A percentile compares a stretch with the other conserved stretches of the same genome.
These are phyloP conservation scores for Aspergillus candidus DNA, from an alignment of 2,329 filamentous ascomycete species.

Conservation along the genomic window DNA sequence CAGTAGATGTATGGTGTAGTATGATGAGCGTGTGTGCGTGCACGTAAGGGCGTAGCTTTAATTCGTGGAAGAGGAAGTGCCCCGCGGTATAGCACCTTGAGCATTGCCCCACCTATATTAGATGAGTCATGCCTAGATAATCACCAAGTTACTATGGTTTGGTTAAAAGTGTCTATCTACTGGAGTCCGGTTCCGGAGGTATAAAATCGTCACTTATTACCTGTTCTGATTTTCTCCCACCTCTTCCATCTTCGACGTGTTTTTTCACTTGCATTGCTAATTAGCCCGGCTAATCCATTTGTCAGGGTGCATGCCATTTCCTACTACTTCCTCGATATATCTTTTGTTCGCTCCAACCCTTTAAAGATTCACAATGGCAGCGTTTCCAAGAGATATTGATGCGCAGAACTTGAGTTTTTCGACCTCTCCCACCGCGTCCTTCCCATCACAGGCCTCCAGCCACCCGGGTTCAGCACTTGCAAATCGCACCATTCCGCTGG, in stretches of 20 bases:
- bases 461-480: conserved; percentile 46
- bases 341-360: conserved; percentile 1
- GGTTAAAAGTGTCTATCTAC: not conserved
- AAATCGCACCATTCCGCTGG: conserved; percentile 38
- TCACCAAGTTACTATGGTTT: too few species aligned
- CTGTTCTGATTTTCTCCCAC: too few species aligned
- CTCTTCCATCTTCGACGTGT: too few species aligned
- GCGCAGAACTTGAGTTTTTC: conserved; percentile 61
- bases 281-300: too few species aligned
- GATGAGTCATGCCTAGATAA: too few species aligned
- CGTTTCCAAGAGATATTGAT: conserved; percentile 33
- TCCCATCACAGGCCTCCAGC: conserved; percentile 66
- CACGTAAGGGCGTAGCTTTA: too few species aligned
- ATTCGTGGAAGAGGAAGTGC: too few species aligned
- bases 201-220: conserved; percentile 2
- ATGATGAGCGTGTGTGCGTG: too few species aligned
- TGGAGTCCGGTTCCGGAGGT: conserved; percentile 11
- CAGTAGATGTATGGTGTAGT: too few species aligned
- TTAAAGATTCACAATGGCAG: conserved; percentile 12
- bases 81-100: too few species aligned
- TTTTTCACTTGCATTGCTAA: too few species aligned
- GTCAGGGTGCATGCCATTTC: not conserved
- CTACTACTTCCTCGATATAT: conserved; percentile 2
- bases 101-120: too few species aligned
- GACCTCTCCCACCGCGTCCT: conserved; percentile 66